Evolutionary conservation across 352 stramenopile genomes (phyloP).

Genomic region (Halophytophthora polymorphica): DNA sequence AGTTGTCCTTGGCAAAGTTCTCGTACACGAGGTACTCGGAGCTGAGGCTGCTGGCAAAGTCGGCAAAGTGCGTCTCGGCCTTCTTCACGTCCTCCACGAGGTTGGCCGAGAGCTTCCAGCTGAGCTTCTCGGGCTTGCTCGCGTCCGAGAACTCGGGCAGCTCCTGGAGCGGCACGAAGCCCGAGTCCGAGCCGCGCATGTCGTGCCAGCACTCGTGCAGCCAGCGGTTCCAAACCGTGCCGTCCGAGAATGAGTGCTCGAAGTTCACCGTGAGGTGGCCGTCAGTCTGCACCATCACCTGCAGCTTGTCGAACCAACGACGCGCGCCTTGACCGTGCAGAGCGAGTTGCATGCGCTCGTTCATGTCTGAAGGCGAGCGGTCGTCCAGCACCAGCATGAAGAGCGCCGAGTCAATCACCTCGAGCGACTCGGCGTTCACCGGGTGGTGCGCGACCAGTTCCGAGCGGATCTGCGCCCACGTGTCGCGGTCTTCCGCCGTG

Average conservation of each 20-base stretch:
- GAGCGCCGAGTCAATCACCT: constrained; percentile 86
- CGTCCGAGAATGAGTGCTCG: constrained; percentile 93
- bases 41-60: constrained; percentile 65
- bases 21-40: constrained; percentile 82
- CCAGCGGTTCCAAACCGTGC: constrained; percentile 92
- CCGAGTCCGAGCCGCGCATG: constrained; percentile 77
- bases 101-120: constrained; percentile 79
- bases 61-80: constrained; percentile 62
- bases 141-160: constrained; percentile 51
- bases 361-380: constrained; percentile 51
- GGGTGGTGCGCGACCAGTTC: constrained; percentile 64
- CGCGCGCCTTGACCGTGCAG: constrained; percentile 80
- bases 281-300: constrained; percentile 82
- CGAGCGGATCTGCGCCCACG: constrained; percentile 77
- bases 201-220: constrained; percentile 90
- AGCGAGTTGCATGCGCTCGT: constrained; percentile 77
- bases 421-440: constrained; percentile 68
- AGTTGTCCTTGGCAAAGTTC: constrained; percentile 88
- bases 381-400: constrained; percentile 89
- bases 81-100: constrained; percentile 72
- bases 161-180: constrained; percentile 62
- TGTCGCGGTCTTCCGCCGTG: constrained; percentile 82
- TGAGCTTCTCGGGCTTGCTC: constrained; percentile 46
- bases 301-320: constrained; percentile 94
- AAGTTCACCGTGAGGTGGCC: constrained; percentile 92